These are phyloP conservation scores for Kurtzmaniella cleridarum DNA, from an alignment of 805 yeast genomes.

Conservation along the genomic window DNA sequence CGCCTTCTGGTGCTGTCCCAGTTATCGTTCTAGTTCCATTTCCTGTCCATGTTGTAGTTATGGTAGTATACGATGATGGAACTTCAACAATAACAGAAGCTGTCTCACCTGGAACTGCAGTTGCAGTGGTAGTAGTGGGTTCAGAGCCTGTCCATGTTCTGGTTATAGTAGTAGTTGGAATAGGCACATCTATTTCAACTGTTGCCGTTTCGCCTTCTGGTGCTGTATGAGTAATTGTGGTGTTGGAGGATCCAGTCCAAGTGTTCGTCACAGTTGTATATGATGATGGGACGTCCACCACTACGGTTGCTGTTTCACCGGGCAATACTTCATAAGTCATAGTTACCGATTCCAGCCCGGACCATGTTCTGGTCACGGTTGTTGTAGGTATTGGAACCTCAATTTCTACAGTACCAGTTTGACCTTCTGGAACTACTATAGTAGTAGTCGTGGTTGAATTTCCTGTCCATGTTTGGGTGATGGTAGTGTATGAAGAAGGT, in stretches of 20 bases:
- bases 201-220: conserved; percentile 4
- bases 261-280: not conserved
- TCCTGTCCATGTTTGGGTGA: conserved; percentile 2
- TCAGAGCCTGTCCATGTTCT: conserved; percentile 10
- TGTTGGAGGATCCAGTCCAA: conserved; percentile 1
- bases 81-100: conserved; percentile 7
- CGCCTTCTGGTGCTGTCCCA: no score
- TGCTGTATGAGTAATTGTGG: not conserved
- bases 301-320: conserved; percentile 2
- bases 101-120: not conserved
- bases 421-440: not conserved
- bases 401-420: conserved; percentile 1
- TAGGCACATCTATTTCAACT: conserved; percentile 11
- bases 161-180: conserved; percentile 9
- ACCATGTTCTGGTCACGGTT: not conserved
- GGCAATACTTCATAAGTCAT: not conserved
- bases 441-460: not conserved
- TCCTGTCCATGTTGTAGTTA: conserved; percentile 5
- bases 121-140: not conserved
- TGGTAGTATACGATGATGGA: conserved; percentile 2
- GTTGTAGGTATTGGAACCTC: not conserved
- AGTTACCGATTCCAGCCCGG: not conserved
- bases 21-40: no score
- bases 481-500: conserved; percentile 2
- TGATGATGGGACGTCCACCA: conserved; percentile 2